Evolutionary conservation across 2,329 filamentous ascomycete species (phyloP), one percentile per base, ranked within the genome.

Genomic region (Cladophialophora psammophila): DNA sequence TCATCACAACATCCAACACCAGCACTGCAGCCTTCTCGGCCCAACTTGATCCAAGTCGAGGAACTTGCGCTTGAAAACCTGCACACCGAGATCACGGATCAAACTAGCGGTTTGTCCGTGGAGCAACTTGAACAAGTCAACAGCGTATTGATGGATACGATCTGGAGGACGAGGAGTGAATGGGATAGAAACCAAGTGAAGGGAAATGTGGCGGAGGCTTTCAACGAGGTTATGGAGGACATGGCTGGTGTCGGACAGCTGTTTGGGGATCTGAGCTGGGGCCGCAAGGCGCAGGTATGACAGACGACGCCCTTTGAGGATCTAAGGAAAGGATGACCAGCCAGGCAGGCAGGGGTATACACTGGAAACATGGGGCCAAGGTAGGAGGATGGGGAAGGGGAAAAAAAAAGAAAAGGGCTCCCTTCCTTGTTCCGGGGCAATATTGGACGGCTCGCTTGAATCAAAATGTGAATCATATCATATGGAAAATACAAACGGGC

Each of bases 91-190:
- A 81, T 97, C 38, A 88, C 90, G 0, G 80, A 86, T 34, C 83
- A 85, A 53, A 94, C 91, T 1, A 89, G 87, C 20, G 92, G 92
- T 0, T 92, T 91, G 77, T 91, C 90, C 0, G 91, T 99, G 60
- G 95, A 99, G 80, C 94, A 99, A 78, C 82, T 99, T 20, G 94
- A 98, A 82, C 94, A 98, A 79, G 90, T 97, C 76, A 94, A 94
- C 77, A 90, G 93, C 7, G 88, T 90, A 72, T 82, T 98, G 70
- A 98, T 98, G 94, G 91, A 94, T 68, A 88, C 90, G 70, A 86
- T 98, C 53, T 99, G 95, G 95, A 85, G 85, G 68, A 86, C 86
- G 67, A 86, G 93, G 58, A 85, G 88, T 56, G 90, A 96, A 74
- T 95, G 92, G 87, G 95, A 99, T 79, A 88, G 95, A 52, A 90